Evolutionary conservation across 805 yeast species (phyloP).

Genomic region (Candida chilensis): DNA sequence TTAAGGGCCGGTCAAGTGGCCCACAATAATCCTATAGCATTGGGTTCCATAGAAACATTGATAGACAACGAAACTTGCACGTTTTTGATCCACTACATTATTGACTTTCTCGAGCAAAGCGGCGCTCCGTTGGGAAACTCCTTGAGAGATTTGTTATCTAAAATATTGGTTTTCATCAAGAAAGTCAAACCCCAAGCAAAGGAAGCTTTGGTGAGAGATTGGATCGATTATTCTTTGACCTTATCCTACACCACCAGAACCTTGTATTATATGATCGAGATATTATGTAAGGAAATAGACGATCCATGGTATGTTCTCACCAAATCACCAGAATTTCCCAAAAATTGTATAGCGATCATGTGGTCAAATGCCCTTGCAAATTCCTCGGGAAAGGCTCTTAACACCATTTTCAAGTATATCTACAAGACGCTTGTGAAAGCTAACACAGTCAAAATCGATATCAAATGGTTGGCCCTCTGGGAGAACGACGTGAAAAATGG

Average conservation of each 20-base stretch:
- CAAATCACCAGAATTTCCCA: conserved; percentile 35
- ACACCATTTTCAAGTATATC: conserved; percentile 14
- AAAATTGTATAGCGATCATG: conserved; percentile 38
- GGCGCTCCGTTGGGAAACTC: conserved; percentile 68
- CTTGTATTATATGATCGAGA: conserved; percentile 51
- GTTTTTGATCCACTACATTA: conserved; percentile 38
- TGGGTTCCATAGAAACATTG: conserved; percentile 6
- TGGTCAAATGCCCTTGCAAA: conserved; percentile 56
- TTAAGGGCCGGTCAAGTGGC: conserved; percentile 39
- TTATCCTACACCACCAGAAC: conserved; percentile 45
- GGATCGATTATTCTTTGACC: conserved; percentile 36
- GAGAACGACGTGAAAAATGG: conserved; percentile 19
- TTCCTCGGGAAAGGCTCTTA: conserved; percentile 51
- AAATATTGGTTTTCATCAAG: conserved; percentile 34
- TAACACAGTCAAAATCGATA: conserved; percentile 1
- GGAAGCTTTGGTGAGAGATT: conserved; percentile 19
- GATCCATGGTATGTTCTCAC: conserved; percentile 27
- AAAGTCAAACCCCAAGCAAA: conserved; percentile 8
- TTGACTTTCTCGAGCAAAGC: conserved; percentile 65
- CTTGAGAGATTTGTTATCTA: conserved; percentile 48
- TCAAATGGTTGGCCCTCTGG: conserved; percentile 49
- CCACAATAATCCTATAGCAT: not conserved
- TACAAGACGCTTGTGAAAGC: not conserved
- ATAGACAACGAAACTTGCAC: conserved; percentile 12
- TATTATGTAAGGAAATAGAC: conserved; percentile 39